Evolutionary conservation across 2,329 filamentous ascomycete species (phyloP).

Genomic region (Hymenoscyphus scutula): DNA sequence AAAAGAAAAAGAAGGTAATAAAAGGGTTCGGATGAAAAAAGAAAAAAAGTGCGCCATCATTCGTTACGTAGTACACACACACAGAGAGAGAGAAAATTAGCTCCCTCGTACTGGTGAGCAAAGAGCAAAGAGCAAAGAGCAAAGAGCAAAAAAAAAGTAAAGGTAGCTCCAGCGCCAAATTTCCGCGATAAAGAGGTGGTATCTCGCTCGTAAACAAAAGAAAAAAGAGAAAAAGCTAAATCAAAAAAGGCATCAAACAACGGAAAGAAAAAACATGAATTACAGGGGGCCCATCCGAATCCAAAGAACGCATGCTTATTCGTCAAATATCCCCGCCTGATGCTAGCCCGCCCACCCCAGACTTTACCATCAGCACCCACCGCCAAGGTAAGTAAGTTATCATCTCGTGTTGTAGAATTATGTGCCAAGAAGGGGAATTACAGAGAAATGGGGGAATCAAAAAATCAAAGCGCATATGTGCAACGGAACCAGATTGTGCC

Average conservation of each 20-base stretch:
- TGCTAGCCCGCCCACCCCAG: neutral
- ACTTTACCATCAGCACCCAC: neutral
- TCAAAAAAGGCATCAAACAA: neutral
- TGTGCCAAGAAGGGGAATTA: conserved; percentile 21
- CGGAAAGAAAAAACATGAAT: neutral
- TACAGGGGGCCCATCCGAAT: neutral
- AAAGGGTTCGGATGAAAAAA: neutral
- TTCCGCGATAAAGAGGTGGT: neutral
- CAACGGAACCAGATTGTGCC: conserved; percentile 6
- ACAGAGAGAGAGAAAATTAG: no score
- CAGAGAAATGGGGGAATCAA: conserved; percentile 11
- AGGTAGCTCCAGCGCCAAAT: neutral
- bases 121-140: no score
- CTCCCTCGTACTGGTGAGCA: neutral
- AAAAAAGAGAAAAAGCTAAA: neutral
- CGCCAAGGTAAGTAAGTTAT: neutral
- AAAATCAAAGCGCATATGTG: conserved; percentile 21
- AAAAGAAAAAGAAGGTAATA: neutral
- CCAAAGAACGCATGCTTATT: conserved; percentile 1
- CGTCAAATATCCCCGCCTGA: conserved; percentile 2
- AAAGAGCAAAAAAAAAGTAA: neutral
- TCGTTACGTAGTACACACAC: neutral
- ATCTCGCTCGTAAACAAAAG: conserved; percentile 5
- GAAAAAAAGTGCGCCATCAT: neutral
- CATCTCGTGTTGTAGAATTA: conserved; percentile 12